These are phyloP conservation scores for Fusarium sp. DNA, from an alignment of 2,329 filamentous ascomycete genomes.

Conservation along the genomic window DNA sequence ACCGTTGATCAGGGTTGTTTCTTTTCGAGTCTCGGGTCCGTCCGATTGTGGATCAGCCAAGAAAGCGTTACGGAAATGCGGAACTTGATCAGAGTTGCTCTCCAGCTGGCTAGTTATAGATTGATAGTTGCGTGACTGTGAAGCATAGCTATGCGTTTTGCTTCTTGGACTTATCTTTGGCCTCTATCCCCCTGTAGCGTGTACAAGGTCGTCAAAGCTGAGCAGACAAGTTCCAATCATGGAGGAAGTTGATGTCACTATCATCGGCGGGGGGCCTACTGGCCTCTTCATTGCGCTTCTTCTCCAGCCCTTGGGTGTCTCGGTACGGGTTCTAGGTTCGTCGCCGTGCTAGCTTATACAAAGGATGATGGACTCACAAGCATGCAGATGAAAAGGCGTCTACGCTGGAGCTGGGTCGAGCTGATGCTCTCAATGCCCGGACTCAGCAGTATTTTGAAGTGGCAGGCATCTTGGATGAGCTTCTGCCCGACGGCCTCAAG, in stretches of 20 bases:
- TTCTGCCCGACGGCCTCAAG: constrained; percentile 55
- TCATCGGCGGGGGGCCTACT: constrained; percentile 53
- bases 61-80: background rate
- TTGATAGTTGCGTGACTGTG: background rate
- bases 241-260: constrained; percentile 11
- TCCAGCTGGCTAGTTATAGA: background rate
- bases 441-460: constrained; percentile 60
- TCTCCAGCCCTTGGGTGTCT: constrained; percentile 53
- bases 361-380: background rate
- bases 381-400: constrained; percentile 51
- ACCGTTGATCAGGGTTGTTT: background rate
- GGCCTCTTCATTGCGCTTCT: constrained; percentile 57
- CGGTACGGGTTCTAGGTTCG: constrained; percentile 52
- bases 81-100: background rate
- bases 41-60: background rate
- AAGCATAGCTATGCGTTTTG: background rate
- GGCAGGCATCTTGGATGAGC: constrained; percentile 53
- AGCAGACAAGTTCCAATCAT: background rate
- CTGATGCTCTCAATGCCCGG: constrained; percentile 59
- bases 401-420: constrained; percentile 54
- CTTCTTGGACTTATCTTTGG: background rate
- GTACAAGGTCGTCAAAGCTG: background rate
- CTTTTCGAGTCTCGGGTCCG: background rate
- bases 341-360: rapidly evolving
- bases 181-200: background rate